Percentiles rank a stretch among this genome's conserved stretches.
These are phyloP conservation scores for Tripterygium wilfordii DNA, from an alignment of 177 flowering plant genomes.

Conservation along the genomic window DNA sequence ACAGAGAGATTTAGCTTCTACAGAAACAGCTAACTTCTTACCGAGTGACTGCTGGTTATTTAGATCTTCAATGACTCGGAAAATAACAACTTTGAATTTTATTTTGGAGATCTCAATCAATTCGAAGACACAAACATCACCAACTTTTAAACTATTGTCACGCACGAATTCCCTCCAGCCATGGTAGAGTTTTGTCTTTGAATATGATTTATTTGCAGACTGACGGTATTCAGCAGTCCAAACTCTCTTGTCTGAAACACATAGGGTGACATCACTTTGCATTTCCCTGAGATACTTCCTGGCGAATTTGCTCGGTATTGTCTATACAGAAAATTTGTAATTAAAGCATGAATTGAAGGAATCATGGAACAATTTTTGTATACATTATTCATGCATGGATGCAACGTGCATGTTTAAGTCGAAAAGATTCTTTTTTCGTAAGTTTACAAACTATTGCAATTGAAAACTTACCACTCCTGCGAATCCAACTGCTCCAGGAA, in stretches of 20 bases:
- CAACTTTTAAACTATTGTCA: not conserved
- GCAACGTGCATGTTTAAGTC: too few relatives aligned
- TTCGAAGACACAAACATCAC: conserved; percentile 22
- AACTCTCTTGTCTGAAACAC: not conserved
- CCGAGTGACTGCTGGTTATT: too few relatives aligned
- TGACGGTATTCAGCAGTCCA: conserved; percentile 8
- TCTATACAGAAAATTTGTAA: not conserved
- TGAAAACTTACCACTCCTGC: not conserved
- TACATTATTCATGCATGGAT: too few relatives aligned
- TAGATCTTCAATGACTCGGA: not conserved
- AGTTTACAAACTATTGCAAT: not conserved
- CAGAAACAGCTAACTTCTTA: too few relatives aligned
- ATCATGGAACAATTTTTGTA: too few relatives aligned
- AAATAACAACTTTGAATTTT: not conserved
- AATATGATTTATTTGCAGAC: too few relatives aligned
- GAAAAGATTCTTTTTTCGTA: too few relatives aligned
- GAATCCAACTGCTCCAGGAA: not conserved
- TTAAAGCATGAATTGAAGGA: too few relatives aligned
- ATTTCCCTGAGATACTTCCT: not conserved
- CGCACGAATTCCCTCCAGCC: conserved; percentile 11
- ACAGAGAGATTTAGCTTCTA: too few relatives aligned
- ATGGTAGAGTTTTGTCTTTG: not conserved
- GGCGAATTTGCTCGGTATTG: not conserved
- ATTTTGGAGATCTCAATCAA: not conserved
- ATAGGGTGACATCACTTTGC: not conserved